Evolutionary conservation across 164 flowering plant species (phyloP).

Genomic region (Vitis cinerea): DNA sequence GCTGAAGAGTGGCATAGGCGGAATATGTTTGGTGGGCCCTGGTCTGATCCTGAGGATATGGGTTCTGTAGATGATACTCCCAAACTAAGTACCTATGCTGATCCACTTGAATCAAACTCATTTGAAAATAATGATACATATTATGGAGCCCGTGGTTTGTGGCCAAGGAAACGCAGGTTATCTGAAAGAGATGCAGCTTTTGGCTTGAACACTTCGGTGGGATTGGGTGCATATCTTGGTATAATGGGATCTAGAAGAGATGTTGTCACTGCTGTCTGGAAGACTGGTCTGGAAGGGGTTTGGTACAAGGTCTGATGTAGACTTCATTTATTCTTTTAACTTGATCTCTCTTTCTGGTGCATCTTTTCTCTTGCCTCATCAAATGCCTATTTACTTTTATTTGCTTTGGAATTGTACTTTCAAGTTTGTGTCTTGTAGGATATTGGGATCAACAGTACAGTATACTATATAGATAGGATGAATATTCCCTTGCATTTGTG

Average conservation of each 20-base stretch:
- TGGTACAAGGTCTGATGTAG: conserved; percentile 81
- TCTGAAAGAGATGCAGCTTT: conserved; percentile 99
- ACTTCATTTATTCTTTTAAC: not conserved
- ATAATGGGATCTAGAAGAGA: conserved; percentile 99
- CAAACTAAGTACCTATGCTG: conserved; percentile 43
- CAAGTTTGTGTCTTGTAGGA: no score
- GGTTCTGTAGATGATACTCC: conserved; percentile 48
- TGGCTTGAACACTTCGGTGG: conserved; percentile 92
- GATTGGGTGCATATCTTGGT: conserved; percentile 91
- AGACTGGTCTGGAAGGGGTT: conserved; percentile 93
- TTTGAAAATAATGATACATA: conserved; percentile 43
- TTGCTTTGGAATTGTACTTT: no score
- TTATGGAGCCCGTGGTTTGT: conserved; percentile 64
- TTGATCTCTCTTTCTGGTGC: not conserved
- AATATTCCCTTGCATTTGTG: no score
- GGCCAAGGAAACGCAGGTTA: conserved; percentile 97
- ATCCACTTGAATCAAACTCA: conserved; percentile 37
- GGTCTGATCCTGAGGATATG: conserved; percentile 85
- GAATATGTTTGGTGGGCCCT: conserved; percentile 94
- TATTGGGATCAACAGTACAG: no score
- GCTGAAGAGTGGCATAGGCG: conserved; percentile 99
- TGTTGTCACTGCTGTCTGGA: conserved; percentile 95
- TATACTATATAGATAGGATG: no score
- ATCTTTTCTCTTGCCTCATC: not conserved
- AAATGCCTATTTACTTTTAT: no score